Conservation (phyloP, 164 flowering plant genomes). For the Pachysandra terminalis region DNA sequence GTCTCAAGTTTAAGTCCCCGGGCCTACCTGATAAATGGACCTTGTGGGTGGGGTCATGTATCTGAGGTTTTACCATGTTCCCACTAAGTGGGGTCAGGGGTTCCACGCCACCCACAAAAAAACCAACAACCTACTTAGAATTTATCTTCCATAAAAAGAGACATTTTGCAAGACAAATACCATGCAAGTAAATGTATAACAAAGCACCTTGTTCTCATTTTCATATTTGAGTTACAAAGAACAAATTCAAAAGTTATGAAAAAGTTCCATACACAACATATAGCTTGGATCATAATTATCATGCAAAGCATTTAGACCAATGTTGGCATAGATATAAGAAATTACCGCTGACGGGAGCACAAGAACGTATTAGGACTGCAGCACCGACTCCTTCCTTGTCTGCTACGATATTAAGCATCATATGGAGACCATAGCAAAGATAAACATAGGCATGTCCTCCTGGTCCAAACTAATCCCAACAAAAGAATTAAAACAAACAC, state of each 20-base stretch:
- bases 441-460: constrained; percentile 99
- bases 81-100: too few species aligned
- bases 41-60: too few species aligned
- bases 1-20: too few species aligned
- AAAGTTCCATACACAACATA: not conserved
- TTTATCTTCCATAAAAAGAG: too few species aligned
- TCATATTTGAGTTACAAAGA: not conserved
- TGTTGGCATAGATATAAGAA: not conserved
- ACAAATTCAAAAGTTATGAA: not conserved
- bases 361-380: constrained; percentile 85
- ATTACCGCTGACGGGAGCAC: constrained; percentile 85
- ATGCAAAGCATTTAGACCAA: not conserved
- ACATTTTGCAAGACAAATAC: too few species aligned
- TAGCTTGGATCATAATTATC: not conserved
- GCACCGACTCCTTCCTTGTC: constrained; percentile 95
- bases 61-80: too few species aligned
- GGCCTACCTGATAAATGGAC: too few species aligned
- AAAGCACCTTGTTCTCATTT: not conserved
- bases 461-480: constrained; percentile 66
- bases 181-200: not conserved
- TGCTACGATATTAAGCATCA: constrained; percentile 92
- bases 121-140: too few species aligned
- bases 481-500: not conserved
- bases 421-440: constrained; percentile 91
- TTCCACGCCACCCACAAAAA: too few species aligned